Evolutionary conservation across 371 early-diverging fungal species (phyloP).

Genomic region (Mucor sp.): DNA sequence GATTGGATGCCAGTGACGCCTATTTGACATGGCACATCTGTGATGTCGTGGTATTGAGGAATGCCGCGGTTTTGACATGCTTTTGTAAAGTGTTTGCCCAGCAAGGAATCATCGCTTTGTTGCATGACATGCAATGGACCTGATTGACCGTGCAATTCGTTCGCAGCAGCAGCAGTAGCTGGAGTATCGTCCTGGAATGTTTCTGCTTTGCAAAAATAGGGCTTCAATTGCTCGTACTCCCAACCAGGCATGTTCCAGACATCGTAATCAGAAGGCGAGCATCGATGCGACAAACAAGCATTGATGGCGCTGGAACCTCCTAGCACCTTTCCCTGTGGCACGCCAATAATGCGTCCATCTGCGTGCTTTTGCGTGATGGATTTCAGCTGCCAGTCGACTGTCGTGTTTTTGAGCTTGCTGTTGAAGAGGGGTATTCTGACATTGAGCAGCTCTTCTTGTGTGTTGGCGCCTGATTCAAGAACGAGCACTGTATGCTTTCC

Average conservation of each 20-base stretch:
- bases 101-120: not conserved
- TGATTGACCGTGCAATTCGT: constrained; percentile 18
- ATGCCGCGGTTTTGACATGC: constrained; percentile 25
- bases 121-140: constrained; percentile 25
- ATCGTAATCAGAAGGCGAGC: constrained; percentile 34
- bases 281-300: constrained; percentile 39
- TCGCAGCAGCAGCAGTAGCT: not conserved
- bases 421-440: constrained; percentile 20
- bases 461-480: constrained; percentile 22
- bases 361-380: constrained; percentile 14
- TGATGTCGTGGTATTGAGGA: constrained; percentile 20
- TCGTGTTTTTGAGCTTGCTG: constrained; percentile 18
- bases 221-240: constrained; percentile 16
- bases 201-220: constrained; percentile 30
- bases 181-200: not conserved
- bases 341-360: constrained; percentile 15
- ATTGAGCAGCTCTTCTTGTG: constrained; percentile 14
- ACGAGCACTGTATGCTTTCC: constrained; percentile 16
- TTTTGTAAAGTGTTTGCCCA: constrained; percentile 17
- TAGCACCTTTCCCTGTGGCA: constrained; percentile 39
- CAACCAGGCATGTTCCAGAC: constrained; percentile 24
- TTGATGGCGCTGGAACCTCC: constrained; percentile 45
- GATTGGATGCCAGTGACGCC: constrained; percentile 28
- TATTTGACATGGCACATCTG: constrained; percentile 19
- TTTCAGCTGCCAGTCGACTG: constrained; percentile 22